Evolutionary conservation across 225 moss, liverwort and hornwort genomes (phyloP), one percentile per base, ranked within the genome.

Genomic region (Ulota crispa): DNA sequence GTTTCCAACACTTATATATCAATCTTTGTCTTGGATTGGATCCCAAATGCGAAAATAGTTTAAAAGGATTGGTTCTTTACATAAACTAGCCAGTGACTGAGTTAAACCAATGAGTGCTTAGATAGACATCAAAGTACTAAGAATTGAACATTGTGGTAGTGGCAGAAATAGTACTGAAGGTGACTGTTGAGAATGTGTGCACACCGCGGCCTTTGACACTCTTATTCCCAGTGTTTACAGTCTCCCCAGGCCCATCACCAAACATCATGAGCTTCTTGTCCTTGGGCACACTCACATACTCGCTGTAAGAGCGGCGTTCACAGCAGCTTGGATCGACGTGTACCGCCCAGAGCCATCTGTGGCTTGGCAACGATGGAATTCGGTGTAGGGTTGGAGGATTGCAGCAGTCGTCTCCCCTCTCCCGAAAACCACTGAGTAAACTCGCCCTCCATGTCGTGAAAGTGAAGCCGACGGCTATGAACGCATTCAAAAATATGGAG

Each of bases 211-310:
- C 90, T 27, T 73, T 78, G 2, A 95, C 95, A 26, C 95, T 98
- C 82, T 75, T 87, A 23, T 74, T 93, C 52, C 92, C 93, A 15
- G 91, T 89, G 65, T 95, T 94, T 10, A 95, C 78, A 9, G 95
- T 98, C 28, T 50, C 65, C 8, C 92, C 89, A 31, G 89, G 79
- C 24, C 97, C 95, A 69, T 94, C 95, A 31, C 97, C 95, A 50
- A 86, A 82, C 54, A 98, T 81, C 84, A 94, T 82, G 13, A 98
- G 55, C 61, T 86, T 80, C 20, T 75, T 68, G 16, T 21, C 78
- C 85, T 93, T 95, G 0, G 80, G 82, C 6, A 98, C 68, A 11
- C 37, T 64, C 0, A 95, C 93, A 56, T 84, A 79, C 88, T 94
- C 97, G 1, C 36, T 77, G 53, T 98, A 98, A 9, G 88, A 26